A percentile compares a stretch with the other conserved stretches of the same genome.
Evolutionary conservation across 2,329 filamentous ascomycete species (phyloP).

Genomic region (Rhexocercosporidium sp.): DNA sequence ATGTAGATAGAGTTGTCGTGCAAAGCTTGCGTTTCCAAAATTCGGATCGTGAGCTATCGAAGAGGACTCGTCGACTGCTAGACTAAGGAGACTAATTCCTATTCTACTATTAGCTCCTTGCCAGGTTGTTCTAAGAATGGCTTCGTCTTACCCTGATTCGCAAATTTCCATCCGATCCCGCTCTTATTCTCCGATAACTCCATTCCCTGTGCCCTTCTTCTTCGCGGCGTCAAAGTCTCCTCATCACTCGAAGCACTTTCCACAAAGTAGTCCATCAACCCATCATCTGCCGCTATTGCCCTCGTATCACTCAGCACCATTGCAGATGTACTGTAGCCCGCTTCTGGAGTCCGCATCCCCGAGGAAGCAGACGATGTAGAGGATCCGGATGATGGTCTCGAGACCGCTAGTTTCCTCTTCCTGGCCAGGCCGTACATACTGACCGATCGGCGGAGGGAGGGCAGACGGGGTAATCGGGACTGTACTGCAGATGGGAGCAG

Average conservation of each 20-base stretch:
- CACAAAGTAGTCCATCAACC: slow-evolving; percentile 25
- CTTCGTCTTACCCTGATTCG: slow-evolving; percentile 50
- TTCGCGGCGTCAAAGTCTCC: slow-evolving; percentile 13
- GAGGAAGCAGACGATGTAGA: slow-evolving; percentile 19
- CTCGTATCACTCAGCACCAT: slow-evolving; percentile 30
- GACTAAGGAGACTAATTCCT: slow-evolving; percentile 54
- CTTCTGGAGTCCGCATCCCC: slow-evolving; percentile 39
- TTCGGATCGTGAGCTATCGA: slow-evolving; percentile 36
- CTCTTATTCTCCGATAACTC: slow-evolving; percentile 36
- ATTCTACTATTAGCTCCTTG: slow-evolving; percentile 1
- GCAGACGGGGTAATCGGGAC: slow-evolving; percentile 55
- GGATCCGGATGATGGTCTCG: slow-evolving; percentile 35
- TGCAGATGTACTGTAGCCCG: slow-evolving; percentile 29
- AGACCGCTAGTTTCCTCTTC: slow-evolving; percentile 26
- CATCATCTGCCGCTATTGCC: slow-evolving; percentile 20
- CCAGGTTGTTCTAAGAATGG: no score
- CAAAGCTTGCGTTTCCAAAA: slow-evolving; percentile 50
- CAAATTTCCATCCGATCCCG: slow-evolving; percentile 57
- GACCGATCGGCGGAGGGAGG: slow-evolving; percentile 52
- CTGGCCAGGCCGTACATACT: slow-evolving; percentile 36
- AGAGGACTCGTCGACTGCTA: slow-evolving; percentile 52
- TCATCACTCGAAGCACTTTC: slow-evolving; percentile 34
- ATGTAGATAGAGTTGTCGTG: slow-evolving; percentile 68
- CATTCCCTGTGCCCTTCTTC: slow-evolving; percentile 11
- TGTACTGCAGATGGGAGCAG: slow-evolving; percentile 59